Evolutionary conservation across 208 protist genomes (phyloP).

Genomic region (Crithidia acanthocephali): DNA sequence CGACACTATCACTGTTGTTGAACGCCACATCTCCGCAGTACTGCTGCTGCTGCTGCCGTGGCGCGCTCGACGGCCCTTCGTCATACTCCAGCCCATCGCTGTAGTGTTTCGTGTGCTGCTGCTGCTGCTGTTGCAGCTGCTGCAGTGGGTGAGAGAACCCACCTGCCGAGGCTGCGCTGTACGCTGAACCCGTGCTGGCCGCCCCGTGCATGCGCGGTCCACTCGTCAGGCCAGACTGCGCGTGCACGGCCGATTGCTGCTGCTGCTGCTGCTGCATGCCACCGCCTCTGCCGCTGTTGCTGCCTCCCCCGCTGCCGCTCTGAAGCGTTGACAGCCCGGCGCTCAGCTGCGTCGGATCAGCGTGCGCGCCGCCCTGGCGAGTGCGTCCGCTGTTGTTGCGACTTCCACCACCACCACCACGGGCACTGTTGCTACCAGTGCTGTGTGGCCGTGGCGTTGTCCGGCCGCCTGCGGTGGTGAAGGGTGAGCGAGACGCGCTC

Average conservation of each 20-base stretch:
- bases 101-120: too few relatives aligned
- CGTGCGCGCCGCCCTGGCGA: background rate
- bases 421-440: slow-evolving; percentile 7
- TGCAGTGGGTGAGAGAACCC: slow-evolving; percentile 2
- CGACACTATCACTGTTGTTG: background rate
- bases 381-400: background rate
- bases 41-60: background rate
- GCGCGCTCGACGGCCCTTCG: background rate
- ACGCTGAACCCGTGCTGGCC: background rate
- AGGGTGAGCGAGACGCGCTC: slow-evolving; percentile 14
- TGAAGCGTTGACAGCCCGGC: background rate
- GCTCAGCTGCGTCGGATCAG: background rate
- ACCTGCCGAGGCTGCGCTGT: too few relatives aligned
- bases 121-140: background rate
- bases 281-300: background rate
- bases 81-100: too few relatives aligned
- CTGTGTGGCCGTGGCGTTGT: background rate
- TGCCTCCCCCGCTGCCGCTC: background rate
- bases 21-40: background rate
- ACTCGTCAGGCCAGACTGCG: background rate
- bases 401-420: background rate
- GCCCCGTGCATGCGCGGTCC: background rate
- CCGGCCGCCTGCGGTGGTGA: background rate
- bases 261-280: background rate
- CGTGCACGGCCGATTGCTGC: background rate